Base-by-base conservation (phyloP, 129 eudicot species). In the Lactuca saligna region DNA sequence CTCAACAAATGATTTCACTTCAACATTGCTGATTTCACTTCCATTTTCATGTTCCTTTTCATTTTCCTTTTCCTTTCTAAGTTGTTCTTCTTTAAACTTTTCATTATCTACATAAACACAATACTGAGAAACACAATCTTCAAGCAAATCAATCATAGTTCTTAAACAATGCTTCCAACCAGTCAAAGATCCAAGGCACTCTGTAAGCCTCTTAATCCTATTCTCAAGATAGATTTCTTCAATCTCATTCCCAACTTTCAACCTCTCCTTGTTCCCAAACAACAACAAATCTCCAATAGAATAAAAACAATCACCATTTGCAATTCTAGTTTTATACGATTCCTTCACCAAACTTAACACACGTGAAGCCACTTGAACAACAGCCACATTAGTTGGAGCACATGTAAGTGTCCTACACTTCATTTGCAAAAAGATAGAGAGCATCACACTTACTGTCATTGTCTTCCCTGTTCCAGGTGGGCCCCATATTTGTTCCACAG, bases 381-480 rank as follows among this genome's bases (percentile, higher is more conserved):
- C 46, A 15, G 95, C 88, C 20, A 84, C 80, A 76, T 88, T 88
- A 5, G 86, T 82, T 11, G 95, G 95, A 11, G 95, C 86, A 82
- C 90, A 85, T 0, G 74, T 69, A 46, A 86, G 81, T 5, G 93
- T 85, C 78, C 85, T 82, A 5, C 71, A 68, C 29, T 84, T 86
- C 84, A 72, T 77, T 56, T 63, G 76, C 48, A 81, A 50, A 14
- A 89, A 84, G 31, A 50, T 48, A 50, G 69, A 75, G 0, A 86
- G 63, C 86, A 86, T 8, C 17, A 81, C 70, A 58, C 90, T 77
- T n/a, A 83, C 56, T 0, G 88, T 89, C 44, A 74, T 69, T 5
- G 95, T 88, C 33, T 88, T 88, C 8, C 95, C 90, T 4, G 96
- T 88, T 48, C 96, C 96, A 0, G 91, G 96, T 8, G 96, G 91